Base-by-base conservation (phyloP, 2,329 filamentous ascomycete species). In the Sporothrix humicola region DNA sequence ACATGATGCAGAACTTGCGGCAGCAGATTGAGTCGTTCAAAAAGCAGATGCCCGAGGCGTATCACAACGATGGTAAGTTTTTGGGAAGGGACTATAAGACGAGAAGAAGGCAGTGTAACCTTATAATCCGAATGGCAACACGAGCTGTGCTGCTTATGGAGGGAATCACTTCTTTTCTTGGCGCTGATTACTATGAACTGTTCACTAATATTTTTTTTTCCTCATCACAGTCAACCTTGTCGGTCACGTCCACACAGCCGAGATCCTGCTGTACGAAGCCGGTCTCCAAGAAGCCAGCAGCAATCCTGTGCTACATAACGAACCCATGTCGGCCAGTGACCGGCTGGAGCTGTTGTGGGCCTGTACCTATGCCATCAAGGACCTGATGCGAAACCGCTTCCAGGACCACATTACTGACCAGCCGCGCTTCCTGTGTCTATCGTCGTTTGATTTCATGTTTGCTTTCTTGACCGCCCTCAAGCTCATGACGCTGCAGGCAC, bases 211-310 rank as follows among this genome's bases (percentile, higher is more conserved):
- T n/a, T 20, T 12, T 2, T 37, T n/a, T 31, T 12, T 13, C 17
- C 31, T 44, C 61, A n/a, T 42, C 44, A 42, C 13, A 85, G 84
- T 80, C 2, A 78, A 81, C 0, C 77, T 87, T 7, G 79, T 79
- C 37, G 81, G 82, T 12, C 85, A 87, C 75, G 59, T 85, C 9
- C 78, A 81, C 74, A 81, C 86, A 13, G 84, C 84, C 26, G 82
- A 87, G 75, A 80, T 85, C 9, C 81, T 87, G 3, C 79, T 87
- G 20, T 85, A 84, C 75, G 86, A 87, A 75, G 79, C 85, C 52
- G 83, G 81, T 73, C 79, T 87, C 42, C 82, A 83, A 3, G 84
- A 85, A 2, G 76, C 79, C 31, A 79, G 75, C 79, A 80, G 74
- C 79, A 13, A 61, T 79, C 59, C 52, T 0, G 4, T 12, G n/a